Conservation (phyloP, 1,284 basidiomycete species). For the Rhodotorula sp. region DNA sequence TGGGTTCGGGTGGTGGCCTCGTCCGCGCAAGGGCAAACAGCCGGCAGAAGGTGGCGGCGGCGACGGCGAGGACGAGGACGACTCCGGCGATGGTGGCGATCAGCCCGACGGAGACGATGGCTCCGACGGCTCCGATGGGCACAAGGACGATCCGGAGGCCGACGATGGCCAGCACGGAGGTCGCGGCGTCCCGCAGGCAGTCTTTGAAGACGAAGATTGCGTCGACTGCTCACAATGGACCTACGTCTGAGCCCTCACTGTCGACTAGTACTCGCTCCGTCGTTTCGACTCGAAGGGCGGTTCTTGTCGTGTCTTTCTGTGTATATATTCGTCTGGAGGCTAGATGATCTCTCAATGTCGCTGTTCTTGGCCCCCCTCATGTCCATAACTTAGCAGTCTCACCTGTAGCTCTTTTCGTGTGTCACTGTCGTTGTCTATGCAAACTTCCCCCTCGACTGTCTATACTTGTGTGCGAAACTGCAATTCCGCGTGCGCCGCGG, state of each 20-base stretch:
- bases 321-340: neutral
- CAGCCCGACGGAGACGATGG: conserved; percentile 34
- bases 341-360: neutral
- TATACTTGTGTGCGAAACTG: too few relatives aligned
- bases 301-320: neutral
- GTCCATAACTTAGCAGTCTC: neutral
- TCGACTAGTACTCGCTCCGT: neutral
- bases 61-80: neutral
- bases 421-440: neutral
- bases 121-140: conserved; percentile 21
- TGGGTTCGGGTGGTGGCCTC: conserved; percentile 30
- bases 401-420: neutral
- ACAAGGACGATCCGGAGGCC: conserved; percentile 16
- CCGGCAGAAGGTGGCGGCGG: neutral
- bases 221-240: conserved; percentile 44
- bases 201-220: conserved; percentile 41
- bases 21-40: conserved; percentile 17
- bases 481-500: neutral
- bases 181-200: conserved; percentile 40
- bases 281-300: too few relatives aligned
- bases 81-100: conserved; percentile 14
- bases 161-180: conserved; percentile 38
- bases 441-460: neutral
- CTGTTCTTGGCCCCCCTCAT: neutral
- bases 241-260: conserved; percentile 14